A percentile compares a stretch with the other conserved stretches of the same genome.
These are phyloP conservation scores for Aristolochia fimbriata DNA, from an alignment of 164 flowering plant species.

Conservation along the genomic window DNA sequence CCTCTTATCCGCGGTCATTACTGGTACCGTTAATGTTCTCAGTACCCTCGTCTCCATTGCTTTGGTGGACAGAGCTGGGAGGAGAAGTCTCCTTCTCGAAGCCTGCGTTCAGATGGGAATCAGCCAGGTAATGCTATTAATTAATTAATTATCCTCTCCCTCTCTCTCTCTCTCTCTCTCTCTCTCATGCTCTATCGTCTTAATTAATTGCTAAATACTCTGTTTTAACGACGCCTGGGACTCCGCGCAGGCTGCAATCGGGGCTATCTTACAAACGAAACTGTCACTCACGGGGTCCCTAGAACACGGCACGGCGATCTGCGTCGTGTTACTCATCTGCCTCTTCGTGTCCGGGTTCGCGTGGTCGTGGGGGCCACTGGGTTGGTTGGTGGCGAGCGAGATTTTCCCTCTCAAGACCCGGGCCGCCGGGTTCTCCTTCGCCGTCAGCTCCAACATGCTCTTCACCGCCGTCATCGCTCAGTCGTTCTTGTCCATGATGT, in stretches of 20 bases:
- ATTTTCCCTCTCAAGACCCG: slow-evolving; percentile 53
- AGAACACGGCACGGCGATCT: slow-evolving; percentile 9
- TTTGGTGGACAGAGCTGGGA: slow-evolving; percentile 17
- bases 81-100: slow-evolving; percentile 17
- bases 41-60: slow-evolving; percentile 16
- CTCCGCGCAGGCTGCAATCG: slow-evolving; percentile 19
- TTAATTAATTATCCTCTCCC: not conserved
- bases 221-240: not conserved
- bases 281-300: slow-evolving; percentile 20
- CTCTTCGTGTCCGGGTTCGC: slow-evolving; percentile 40
- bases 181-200: too few species aligned
- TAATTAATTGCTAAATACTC: too few species aligned
- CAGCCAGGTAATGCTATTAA: slow-evolving; percentile 18
- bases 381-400: slow-evolving; percentile 59
- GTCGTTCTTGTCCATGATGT: slow-evolving; percentile 62
- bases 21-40: slow-evolving; percentile 16
- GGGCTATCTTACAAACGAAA: slow-evolving; percentile 20
- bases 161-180: not conserved
- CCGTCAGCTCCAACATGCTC: slow-evolving; percentile 64
- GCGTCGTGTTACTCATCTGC: slow-evolving; percentile 44
- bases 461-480: slow-evolving; percentile 69
- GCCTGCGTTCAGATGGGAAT: slow-evolving; percentile 21
- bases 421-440: slow-evolving; percentile 51
- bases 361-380: slow-evolving; percentile 72
- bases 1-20: slow-evolving; percentile 17